Conservation (phyloP, 768 basidiomycete genomes). For the Multifurca ochricompacta region DNA sequence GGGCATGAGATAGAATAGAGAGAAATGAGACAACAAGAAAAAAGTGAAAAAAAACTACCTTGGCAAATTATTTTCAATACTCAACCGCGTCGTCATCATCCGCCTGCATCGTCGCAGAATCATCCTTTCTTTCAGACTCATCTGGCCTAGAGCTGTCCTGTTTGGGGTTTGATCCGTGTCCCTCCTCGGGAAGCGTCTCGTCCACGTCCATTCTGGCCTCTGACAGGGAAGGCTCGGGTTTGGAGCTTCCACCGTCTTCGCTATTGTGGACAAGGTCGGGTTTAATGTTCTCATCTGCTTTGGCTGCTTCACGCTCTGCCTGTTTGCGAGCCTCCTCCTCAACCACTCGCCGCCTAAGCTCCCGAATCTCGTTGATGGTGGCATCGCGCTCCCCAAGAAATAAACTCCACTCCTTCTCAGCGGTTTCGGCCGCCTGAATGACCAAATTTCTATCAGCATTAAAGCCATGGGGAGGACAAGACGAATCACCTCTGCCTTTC, state of each 20-base stretch:
- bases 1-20: constrained; percentile 11
- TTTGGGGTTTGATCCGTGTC: constrained; percentile 8
- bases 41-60: constrained; percentile 15
- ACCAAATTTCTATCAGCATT: constrained; percentile 4
- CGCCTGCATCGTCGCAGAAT: constrained; percentile 42
- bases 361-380: constrained; percentile 54
- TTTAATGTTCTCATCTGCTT: constrained; percentile 28
- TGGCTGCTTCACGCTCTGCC: constrained; percentile 33
- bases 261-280: background rate
- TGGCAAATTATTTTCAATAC: constrained; percentile 36
- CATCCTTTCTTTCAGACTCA: constrained; percentile 20
- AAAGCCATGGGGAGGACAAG: background rate
- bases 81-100: constrained; percentile 80
- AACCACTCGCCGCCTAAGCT: constrained; percentile 54
- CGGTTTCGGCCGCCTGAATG: constrained; percentile 49
- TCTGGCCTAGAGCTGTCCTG: constrained; percentile 12
- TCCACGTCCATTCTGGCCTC: constrained; percentile 22
- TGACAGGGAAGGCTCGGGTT: constrained; percentile 8
- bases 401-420: constrained; percentile 58
- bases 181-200: constrained; percentile 1
- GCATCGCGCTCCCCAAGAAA: constrained; percentile 54
- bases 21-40: constrained; percentile 5
- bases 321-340: constrained; percentile 52
- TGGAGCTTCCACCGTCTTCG: background rate
- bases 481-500: constrained; percentile 53